Evolutionary conservation across 331 rosid genomes (phyloP), one percentile per base, ranked within the genome.

Genomic region (Erythrophleum ivorense): DNA sequence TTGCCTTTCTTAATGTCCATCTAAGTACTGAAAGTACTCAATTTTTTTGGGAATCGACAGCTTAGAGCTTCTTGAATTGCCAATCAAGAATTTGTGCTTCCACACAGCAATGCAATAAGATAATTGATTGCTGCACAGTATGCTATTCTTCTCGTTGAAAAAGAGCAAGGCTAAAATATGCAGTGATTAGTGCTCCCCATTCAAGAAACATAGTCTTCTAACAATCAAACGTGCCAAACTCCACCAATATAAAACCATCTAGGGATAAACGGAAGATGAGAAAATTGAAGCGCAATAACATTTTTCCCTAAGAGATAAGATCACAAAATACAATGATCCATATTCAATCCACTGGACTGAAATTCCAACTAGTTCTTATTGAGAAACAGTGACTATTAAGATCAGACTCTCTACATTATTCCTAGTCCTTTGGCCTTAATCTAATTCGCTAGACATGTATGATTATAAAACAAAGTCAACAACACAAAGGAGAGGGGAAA

Each of bases 261-360:
- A 73, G 53, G 24, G 55, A 19, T 8, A 24, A 21, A 62, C 11
- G n/a, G 45, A 46, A 46, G 76, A 50, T 15, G 62, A 71, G 46
- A 3, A n/a, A 50, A 71, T 31, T 71, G 43, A 34, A 71, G 31
- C 0, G 3, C 66, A 29, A 57, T 55, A 38, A 64, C 6, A 18
- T 2, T 13, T 55, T 36, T 9, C 40, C 19, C 38, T 3, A 29
- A 50, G 41, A 11, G 59, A 34, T 52, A 63, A 40, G 65, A 55
- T 63, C 72, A 80, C 43, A 71, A 31, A 68, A n/a, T 52, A 58
- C 62, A 48, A 9, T 18, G 52, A 81, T 48, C 69, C 69, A 29
- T 18, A 55, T 77, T 64, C 79, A 76, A 46, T 52, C 31, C 33
- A 55, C 15, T 18, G 53, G 29, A 50, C 38, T 46, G 41, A 63